phyloP scores from a whole-genome alignment of 352 stramenopile species.

The Pythium grandisporangium region DNA sequence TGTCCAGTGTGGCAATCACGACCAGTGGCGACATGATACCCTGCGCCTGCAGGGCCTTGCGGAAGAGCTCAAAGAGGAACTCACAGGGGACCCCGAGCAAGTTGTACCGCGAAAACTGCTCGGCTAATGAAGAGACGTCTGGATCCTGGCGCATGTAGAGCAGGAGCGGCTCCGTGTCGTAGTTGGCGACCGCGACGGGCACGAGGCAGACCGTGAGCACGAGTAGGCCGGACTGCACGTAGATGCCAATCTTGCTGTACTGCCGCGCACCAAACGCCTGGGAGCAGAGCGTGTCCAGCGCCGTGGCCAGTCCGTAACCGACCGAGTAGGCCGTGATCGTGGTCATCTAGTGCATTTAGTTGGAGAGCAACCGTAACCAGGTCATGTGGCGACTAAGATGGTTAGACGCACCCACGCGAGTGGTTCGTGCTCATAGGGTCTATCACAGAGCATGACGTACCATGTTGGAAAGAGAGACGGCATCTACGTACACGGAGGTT shows the following conservation, averaged over 20 bases:
- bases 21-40: conserved; percentile 55
- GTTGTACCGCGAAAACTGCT: conserved; percentile 31
- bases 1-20: conserved; percentile 30
- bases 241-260: conserved; percentile 55
- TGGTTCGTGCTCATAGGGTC: no score
- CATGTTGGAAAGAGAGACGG: conserved; percentile 59
- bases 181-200: conserved; percentile 39
- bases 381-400: no score
- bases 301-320: conserved; percentile 51
- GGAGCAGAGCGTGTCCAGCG: conserved; percentile 69
- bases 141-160: conserved; percentile 37
- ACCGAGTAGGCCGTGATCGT: conserved; percentile 62
- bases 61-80: conserved; percentile 41
- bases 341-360: neutral
- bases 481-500: conserved; percentile 57
- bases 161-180: conserved; percentile 38
- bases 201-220: conserved; percentile 37
- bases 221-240: conserved; percentile 49
- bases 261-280: conserved; percentile 48
- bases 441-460: conserved; percentile 16
- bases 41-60: conserved; percentile 55
- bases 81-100: conserved; percentile 5
- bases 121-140: conserved; percentile 30
- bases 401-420: no score
- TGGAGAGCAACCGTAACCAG: neutral